A percentile compares a stretch with the other conserved stretches of the same genome.
Evolutionary conservation across 129 eudicot genomes (phyloP).

Genomic region (Arctium lappa): DNA sequence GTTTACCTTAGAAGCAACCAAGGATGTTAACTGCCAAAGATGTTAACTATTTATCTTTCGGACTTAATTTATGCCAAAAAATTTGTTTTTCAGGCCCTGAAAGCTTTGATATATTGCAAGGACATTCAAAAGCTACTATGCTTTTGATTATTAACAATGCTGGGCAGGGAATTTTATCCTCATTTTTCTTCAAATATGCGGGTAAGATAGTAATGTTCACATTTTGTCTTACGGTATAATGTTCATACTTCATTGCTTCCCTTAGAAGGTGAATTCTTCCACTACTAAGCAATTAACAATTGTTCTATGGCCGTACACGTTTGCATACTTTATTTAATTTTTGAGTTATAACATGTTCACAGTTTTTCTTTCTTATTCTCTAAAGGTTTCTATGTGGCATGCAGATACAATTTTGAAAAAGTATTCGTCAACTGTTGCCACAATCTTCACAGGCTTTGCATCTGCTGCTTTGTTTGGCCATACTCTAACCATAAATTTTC

Average conservation of each 20-base stretch:
- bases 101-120: constrained; percentile 67
- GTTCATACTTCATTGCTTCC: neutral
- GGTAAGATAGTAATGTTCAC: constrained; percentile 35
- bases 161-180: constrained; percentile 75
- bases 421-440: constrained; percentile 96
- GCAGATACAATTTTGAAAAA: constrained; percentile 96
- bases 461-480: constrained; percentile 95
- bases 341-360: neutral
- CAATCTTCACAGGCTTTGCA: constrained; percentile 95
- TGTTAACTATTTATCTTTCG: neutral
- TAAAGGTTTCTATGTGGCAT: neutral
- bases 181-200: constrained; percentile 87
- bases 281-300: neutral
- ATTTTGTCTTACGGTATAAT: neutral
- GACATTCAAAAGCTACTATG: constrained; percentile 85
- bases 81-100: constrained; percentile 56
- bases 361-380: neutral
- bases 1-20: neutral
- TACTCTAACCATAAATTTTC: constrained; percentile 76
- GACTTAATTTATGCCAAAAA: neutral
- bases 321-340: neutral
- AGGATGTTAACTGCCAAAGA: neutral
- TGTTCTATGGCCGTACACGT: neutral
- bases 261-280: neutral
- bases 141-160: constrained; percentile 78